Conservation (phyloP, 2,329 filamentous ascomycete genomes). For the Berkeleyomyces basicola region DNA sequence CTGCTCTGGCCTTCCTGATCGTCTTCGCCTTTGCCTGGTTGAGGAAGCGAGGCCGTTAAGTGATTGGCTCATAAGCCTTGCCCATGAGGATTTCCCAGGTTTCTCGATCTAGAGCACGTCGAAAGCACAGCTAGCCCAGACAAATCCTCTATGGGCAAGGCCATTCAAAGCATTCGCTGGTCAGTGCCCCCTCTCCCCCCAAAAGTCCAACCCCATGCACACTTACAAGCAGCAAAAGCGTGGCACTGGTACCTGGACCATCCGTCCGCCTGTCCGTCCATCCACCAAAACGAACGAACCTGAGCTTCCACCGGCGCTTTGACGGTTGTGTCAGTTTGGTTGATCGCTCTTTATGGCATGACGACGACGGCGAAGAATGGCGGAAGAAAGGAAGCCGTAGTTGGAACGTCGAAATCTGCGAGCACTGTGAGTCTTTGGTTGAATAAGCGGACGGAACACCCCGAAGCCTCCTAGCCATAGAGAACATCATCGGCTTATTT, state of each 20-base stretch:
- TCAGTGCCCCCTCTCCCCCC: neutral
- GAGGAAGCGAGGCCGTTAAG: neutral
- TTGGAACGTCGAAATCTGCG: too few relatives aligned
- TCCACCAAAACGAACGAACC: conserved; percentile 1
- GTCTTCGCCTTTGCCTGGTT: neutral
- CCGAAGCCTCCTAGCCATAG: too few relatives aligned
- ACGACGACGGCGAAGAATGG: neutral
- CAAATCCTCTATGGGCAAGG: neutral
- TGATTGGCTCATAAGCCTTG: neutral
- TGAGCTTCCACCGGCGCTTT: neutral
- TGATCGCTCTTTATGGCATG: conserved; percentile 1
- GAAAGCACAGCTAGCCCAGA: neutral
- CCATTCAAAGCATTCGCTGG: neutral
- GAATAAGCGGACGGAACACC: too few relatives aligned
- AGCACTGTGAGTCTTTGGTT: too few relatives aligned
- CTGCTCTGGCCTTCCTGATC: neutral
- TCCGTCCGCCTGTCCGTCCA: neutral
- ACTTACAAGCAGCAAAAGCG: neutral
- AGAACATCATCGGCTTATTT: too few relatives aligned
- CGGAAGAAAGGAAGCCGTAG: neutral
- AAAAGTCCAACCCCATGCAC: neutral
- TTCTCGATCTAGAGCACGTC: neutral
- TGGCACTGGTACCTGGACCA: conserved; percentile 2
- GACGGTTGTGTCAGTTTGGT: conserved; percentile 1
- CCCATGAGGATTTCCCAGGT: neutral